Conservation (phyloP, 2,329 filamentous ascomycete species). For the Calonectria pseudoreteaudii region DNA sequence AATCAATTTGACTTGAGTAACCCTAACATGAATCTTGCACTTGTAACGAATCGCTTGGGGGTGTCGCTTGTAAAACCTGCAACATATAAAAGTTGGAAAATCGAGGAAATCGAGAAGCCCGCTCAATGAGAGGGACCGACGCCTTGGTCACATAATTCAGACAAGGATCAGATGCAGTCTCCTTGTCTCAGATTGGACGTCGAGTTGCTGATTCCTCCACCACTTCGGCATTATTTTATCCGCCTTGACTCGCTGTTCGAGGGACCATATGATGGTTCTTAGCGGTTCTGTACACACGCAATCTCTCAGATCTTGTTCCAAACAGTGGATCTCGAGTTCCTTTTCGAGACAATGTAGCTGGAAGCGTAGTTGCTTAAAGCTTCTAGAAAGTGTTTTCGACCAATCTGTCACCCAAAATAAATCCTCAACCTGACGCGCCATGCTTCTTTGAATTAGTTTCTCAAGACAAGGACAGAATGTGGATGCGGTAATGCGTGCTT, state of each 20-base stretch:
- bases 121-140: too few species aligned
- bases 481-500: not conserved
- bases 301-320: not conserved
- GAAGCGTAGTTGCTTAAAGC: not conserved
- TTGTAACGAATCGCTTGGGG: not conserved
- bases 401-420: not conserved
- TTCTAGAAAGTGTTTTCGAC: not conserved
- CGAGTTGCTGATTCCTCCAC: not conserved
- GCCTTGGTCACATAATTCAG: not conserved
- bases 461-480: not conserved
- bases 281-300: not conserved
- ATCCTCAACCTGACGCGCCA: not conserved
- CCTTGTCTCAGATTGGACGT: not conserved
- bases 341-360: not conserved
- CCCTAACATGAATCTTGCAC: not conserved
- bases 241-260: not conserved
- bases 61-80: too few species aligned
- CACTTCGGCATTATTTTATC: not conserved
- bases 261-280: not conserved
- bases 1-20: not conserved
- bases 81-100: not conserved
- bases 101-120: not conserved
- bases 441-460: not conserved
- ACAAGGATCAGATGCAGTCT: too few species aligned
- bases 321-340: too few species aligned